Conservation (phyloP, 768 basidiomycete genomes). For the Tricholoma bakamatsutake region DNA sequence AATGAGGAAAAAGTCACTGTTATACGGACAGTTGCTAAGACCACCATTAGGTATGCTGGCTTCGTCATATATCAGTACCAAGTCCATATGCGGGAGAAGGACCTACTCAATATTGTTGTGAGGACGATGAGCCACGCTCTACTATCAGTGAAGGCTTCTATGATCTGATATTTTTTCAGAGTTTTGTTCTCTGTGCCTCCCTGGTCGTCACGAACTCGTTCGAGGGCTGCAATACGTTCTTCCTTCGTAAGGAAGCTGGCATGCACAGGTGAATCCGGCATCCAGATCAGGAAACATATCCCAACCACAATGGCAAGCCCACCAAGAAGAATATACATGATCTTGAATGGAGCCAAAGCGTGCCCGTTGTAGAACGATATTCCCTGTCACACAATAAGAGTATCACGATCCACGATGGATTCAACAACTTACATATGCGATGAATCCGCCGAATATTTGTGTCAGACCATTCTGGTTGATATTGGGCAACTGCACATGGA, state of each 20-base stretch:
- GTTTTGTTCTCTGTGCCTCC: constrained; percentile 58
- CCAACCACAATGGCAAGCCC: constrained; percentile 57
- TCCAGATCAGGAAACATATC: constrained; percentile 47
- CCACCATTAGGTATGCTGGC: constrained; percentile 64
- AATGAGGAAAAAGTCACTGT: background rate
- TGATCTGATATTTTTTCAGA: constrained; percentile 51
- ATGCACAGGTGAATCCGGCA: constrained; percentile 62
- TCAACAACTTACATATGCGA: constrained; percentile 45
- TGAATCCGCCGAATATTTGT: constrained; percentile 55
- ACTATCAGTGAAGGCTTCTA: constrained; percentile 43
- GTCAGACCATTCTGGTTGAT: constrained; percentile 49
- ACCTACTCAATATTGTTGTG: constrained; percentile 52
- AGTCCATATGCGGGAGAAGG: background rate
- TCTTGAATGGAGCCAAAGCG: constrained; percentile 49
- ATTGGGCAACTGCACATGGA: no score
- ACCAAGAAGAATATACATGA: constrained; percentile 56
- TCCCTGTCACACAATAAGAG: constrained; percentile 38
- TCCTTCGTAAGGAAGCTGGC: constrained; percentile 50
- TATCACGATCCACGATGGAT: background rate
- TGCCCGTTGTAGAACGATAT: constrained; percentile 49
- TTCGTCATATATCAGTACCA: constrained; percentile 18
- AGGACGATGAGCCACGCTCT: constrained; percentile 61
- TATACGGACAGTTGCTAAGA: constrained; percentile 50
- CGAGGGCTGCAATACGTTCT: constrained; percentile 56
- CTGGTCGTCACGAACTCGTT: constrained; percentile 62